A percentile compares a stretch with the other conserved stretches of the same genome.
phyloP scores from a whole-genome alignment of 768 basidiomycete species.

The Russula sp. region DNA sequence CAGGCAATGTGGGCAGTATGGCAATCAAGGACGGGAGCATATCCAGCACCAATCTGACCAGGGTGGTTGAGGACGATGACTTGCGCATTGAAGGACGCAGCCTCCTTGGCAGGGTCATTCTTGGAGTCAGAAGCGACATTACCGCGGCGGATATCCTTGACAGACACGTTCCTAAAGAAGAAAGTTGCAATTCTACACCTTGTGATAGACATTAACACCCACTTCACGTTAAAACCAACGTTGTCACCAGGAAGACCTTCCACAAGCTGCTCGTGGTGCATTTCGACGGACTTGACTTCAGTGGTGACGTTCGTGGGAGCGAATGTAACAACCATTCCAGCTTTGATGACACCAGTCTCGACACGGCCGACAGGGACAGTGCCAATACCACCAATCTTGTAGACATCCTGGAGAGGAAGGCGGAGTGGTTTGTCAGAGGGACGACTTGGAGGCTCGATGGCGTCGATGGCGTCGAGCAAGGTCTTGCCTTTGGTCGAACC shows the following conservation, averaged over 20 bases:
- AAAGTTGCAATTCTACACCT: conserved; percentile 5
- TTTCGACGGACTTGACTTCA: conserved; percentile 99
- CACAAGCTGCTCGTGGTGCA: conserved; percentile 98
- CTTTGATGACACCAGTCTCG: conserved; percentile 99
- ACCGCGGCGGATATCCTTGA: conserved; percentile 99
- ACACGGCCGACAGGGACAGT: conserved; percentile 99
- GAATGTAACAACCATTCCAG: conserved; percentile 98
- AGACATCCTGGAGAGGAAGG: conserved; percentile 99
- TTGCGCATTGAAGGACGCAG: conserved; percentile 98
- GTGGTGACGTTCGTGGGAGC: conserved; percentile 98
- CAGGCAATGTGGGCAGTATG: conserved; percentile 99
- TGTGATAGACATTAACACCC: conserved; percentile 33
- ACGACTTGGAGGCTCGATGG: conserved; percentile 95
- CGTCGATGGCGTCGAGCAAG: conserved; percentile 98
- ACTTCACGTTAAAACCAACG: conserved; percentile 99
- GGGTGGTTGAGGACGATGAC: conserved; percentile 99
- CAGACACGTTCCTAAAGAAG: conserved; percentile 86
- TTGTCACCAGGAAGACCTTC: conserved; percentile 98
- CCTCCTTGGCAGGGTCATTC: conserved; percentile 99
- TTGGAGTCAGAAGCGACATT: conserved; percentile 99
- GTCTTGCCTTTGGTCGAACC: conserved; percentile 98
- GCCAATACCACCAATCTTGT: conserved; percentile 99
- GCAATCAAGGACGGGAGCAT: conserved; percentile 98
- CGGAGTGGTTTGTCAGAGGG: conserved; percentile 99
- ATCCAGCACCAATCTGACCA: conserved; percentile 98